Evolutionary conservation across 169 alveolate species (phyloP).

Genomic region (Plasmodium adleri): DNA sequence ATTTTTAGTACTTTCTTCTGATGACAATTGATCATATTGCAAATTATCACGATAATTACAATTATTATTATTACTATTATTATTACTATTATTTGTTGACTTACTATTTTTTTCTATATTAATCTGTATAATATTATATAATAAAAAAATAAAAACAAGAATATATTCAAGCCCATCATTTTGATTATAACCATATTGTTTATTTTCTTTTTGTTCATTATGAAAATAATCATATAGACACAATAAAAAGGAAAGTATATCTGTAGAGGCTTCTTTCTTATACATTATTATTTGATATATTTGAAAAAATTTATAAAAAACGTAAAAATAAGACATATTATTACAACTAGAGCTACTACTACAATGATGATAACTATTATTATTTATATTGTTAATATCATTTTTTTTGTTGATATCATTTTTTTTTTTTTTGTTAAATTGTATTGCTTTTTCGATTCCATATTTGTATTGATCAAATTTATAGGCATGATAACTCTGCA

Average conservation of each 20-base stretch:
- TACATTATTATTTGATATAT: conserved; percentile 24
- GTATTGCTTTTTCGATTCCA: too few relatives aligned
- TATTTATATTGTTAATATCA: too few relatives aligned
- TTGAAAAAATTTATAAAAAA: background rate
- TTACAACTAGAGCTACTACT: too few relatives aligned
- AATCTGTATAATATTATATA: conserved; percentile 21
- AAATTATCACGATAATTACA: too few relatives aligned
- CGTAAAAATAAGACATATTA: background rate
- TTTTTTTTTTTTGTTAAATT: background rate
- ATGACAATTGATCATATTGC: too few relatives aligned
- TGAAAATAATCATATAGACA: conserved; percentile 26
- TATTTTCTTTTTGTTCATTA: conserved; percentile 8
- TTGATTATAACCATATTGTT: background rate
- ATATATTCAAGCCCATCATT: conserved; percentile 4
- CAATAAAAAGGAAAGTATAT: conserved; percentile 12
- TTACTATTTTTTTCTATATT: conserved; percentile 7
- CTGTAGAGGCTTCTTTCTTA: conserved; percentile 12
- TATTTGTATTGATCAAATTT: too few relatives aligned
- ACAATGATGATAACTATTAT: too few relatives aligned
- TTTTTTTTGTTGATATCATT: background rate
- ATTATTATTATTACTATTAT: background rate
- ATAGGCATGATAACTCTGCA: conserved; percentile 2
- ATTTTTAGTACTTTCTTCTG: too few relatives aligned
- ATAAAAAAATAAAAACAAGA: conserved; percentile 23
- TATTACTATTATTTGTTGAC: background rate